Evolutionary conservation across 2,329 filamentous ascomycete species (phyloP).

Genomic region (Aspergillus puulaauensis): DNA sequence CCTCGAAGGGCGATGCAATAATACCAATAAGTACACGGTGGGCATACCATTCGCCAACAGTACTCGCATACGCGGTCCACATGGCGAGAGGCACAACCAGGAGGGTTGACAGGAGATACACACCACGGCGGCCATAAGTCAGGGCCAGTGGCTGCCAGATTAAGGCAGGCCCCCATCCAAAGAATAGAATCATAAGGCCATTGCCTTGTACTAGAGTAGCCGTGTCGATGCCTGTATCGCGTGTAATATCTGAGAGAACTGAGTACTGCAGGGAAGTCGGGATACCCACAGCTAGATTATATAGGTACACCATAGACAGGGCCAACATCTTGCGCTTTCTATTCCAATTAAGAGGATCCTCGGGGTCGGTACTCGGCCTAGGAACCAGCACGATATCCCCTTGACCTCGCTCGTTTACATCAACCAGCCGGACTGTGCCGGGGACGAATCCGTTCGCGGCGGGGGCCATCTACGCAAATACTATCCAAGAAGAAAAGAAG

Average conservation of each 20-base stretch:
- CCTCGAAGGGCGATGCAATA: neutral
- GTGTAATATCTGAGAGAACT: neutral
- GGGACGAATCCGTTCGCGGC: neutral
- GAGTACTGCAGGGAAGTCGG: neutral
- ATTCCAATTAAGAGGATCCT: neutral
- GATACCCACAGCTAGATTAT: neutral
- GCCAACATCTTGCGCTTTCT: neutral
- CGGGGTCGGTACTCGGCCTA: neutral
- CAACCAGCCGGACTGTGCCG: neutral
- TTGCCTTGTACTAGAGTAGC: neutral
- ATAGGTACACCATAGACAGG: neutral
- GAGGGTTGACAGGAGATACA: neutral
- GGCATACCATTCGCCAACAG: neutral
- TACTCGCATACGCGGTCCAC: neutral
- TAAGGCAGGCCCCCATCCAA: neutral
- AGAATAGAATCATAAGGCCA: neutral
- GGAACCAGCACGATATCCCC: neutral
- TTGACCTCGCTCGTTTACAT: neutral
- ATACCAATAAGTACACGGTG: neutral
- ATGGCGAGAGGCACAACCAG: neutral
- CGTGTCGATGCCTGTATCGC: neutral
- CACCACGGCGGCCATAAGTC: neutral
- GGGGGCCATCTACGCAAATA: no score
- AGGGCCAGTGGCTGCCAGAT: neutral
- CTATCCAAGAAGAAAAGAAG: no score